Conservation (phyloP, 1,284 basidiomycete genomes). For the Marasmius sp. region DNA sequence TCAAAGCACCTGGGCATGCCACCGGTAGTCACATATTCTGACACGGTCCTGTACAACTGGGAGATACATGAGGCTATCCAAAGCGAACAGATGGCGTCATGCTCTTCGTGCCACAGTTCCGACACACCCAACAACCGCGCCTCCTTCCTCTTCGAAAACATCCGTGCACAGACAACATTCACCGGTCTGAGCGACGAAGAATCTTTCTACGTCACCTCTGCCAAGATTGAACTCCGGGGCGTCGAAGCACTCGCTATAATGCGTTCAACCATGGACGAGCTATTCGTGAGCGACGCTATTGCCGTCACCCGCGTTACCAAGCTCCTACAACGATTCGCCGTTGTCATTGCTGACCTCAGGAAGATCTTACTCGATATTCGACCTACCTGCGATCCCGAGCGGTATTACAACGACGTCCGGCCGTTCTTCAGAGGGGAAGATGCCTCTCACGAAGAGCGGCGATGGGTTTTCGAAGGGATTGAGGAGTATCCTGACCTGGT, state of each 20-base stretch:
- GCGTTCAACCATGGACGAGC: constrained; percentile 88
- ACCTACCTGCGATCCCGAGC: constrained; percentile 73
- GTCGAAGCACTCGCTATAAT: constrained; percentile 86
- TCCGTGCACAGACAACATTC: constrained; percentile 71
- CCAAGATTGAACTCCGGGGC: constrained; percentile 88
- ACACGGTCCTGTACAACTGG: constrained; percentile 95
- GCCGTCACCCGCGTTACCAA: constrained; percentile 72
- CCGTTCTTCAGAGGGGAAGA: constrained; percentile 91
- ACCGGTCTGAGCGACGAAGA: constrained; percentile 82
- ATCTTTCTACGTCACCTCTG: constrained; percentile 88
- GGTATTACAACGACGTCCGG: constrained; percentile 84
- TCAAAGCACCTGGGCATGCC: constrained; percentile 80
- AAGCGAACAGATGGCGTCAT: constrained; percentile 20
- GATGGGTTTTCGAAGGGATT: constrained; percentile 85
- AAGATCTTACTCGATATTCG: constrained; percentile 66
- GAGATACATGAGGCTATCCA: constrained; percentile 35
- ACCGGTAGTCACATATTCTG: constrained; percentile 90
- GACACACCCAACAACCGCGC: constrained; percentile 2
- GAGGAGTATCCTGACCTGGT: constrained; percentile 45
- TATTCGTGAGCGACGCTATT: constrained; percentile 83
- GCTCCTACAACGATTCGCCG: constrained; percentile 69
- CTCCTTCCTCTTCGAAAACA: constrained; percentile 50
- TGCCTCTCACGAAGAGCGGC: constrained; percentile 57
- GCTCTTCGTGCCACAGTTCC: not conserved
- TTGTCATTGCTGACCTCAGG: constrained; percentile 67